phyloP scores from a whole-genome alignment of 2,329 filamentous ascomycete genomes.

The Fusarium globosum region DNA sequence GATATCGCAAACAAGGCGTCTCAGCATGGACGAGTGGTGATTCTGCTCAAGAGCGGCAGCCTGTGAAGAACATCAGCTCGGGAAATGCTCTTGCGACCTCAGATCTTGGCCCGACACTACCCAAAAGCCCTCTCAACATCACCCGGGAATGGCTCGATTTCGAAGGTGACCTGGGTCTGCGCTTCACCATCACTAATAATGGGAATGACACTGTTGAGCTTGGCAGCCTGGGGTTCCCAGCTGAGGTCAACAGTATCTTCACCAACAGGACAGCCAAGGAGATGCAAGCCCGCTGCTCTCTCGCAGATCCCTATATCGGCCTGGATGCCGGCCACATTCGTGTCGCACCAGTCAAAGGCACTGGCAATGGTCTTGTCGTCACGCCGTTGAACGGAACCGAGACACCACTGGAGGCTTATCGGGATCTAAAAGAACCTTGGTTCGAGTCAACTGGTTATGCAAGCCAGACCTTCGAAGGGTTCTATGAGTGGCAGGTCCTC shows the following conservation, averaged over 20 bases:
- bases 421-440: slow-evolving; percentile 60
- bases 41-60: slow-evolving; percentile 55
- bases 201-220: slow-evolving; percentile 58
- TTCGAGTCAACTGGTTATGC: slow-evolving; percentile 56
- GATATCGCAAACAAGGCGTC: slow-evolving; percentile 58
- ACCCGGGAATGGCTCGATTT: slow-evolving; percentile 63
- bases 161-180: slow-evolving; percentile 61
- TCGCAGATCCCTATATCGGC: slow-evolving; percentile 70
- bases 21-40: slow-evolving; percentile 58
- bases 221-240: slow-evolving; percentile 67
- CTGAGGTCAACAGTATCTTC: slow-evolving; percentile 73
- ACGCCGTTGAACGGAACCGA: slow-evolving; percentile 60
- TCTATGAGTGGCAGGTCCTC: slow-evolving; percentile 70
- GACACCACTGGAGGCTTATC: slow-evolving; percentile 65
- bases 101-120: slow-evolving; percentile 55
- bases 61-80: slow-evolving; percentile 34
- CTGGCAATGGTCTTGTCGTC: slow-evolving; percentile 64
- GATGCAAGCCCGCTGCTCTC: slow-evolving; percentile 62
- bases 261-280: slow-evolving; percentile 60
- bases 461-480: slow-evolving; percentile 68
- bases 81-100: slow-evolving; percentile 52
- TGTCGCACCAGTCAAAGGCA: slow-evolving; percentile 62
- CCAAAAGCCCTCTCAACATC: slow-evolving; percentile 55
- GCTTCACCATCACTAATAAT: slow-evolving; percentile 62
- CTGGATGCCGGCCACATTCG: slow-evolving; percentile 68